Percentiles rank a stretch among this genome's conserved stretches.
phyloP scores from a whole-genome alignment of 1,284 basidiomycete genomes.

The Sporisorium graminicola region DNA sequence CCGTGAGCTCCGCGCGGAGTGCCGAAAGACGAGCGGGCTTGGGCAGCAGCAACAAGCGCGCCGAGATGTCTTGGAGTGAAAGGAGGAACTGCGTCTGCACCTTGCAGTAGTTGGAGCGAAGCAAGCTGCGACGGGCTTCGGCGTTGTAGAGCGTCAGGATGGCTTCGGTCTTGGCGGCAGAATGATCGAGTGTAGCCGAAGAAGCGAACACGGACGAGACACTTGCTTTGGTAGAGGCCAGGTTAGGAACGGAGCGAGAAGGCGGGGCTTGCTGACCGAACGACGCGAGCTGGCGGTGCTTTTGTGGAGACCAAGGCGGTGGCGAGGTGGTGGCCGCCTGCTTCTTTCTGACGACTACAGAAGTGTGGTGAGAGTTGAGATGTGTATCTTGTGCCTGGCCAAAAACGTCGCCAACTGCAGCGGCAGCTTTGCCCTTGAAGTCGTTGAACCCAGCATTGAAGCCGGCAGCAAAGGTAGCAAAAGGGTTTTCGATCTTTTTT shows the following conservation, averaged over 20 bases:
- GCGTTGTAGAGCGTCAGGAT: conserved; percentile 58
- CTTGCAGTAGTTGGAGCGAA: conserved; percentile 78
- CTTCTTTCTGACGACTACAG: conserved; percentile 16
- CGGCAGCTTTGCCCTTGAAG: conserved; percentile 57
- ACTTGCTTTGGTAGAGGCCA: conserved; percentile 74
- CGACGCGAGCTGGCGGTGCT: conserved; percentile 41
- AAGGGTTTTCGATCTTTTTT: conserved; percentile 49
- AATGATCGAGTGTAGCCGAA: conserved; percentile 73
- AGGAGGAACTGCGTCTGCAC: conserved; percentile 91
- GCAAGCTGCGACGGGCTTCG: conserved; percentile 52
- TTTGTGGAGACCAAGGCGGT: conserved; percentile 39
- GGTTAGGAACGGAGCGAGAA: conserved; percentile 50
- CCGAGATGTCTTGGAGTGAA: conserved; percentile 90
- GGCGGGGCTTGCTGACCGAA: conserved; percentile 37
- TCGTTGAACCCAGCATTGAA: conserved; percentile 59
- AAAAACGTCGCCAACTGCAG: conserved; percentile 56
- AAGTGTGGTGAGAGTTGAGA: background rate
- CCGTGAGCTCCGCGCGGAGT: conserved; percentile 92
- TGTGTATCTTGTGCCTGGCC: conserved; percentile 28
- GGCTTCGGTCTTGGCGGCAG: conserved; percentile 45
- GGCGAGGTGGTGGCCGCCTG: conserved; percentile 10
- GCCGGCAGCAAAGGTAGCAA: conserved; percentile 54
- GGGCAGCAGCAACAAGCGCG: conserved; percentile 89
- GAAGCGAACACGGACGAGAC: conserved; percentile 69
- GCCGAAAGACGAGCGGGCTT: conserved; percentile 94